phyloP scores from a whole-genome alignment of 768 basidiomycete species.

The Termitomyces sp. region DNA sequence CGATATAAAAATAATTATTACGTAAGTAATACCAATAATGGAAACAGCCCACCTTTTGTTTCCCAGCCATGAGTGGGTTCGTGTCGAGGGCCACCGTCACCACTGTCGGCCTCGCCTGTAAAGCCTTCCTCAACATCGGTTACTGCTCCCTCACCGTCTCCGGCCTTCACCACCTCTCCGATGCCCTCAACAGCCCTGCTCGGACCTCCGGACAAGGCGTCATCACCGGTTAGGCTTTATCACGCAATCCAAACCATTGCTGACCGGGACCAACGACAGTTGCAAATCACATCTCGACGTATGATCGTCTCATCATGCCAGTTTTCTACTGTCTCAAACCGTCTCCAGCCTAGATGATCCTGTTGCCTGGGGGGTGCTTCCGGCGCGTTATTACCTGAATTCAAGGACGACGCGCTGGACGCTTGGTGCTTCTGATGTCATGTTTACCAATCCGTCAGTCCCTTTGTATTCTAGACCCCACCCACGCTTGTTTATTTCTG shows the following conservation, averaged over 20 bases:
- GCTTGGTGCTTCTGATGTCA: conserved; percentile 87
- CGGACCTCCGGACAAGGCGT: conserved; percentile 55
- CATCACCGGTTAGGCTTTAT: conserved; percentile 54
- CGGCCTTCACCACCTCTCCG: conserved; percentile 60
- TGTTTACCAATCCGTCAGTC: conserved; percentile 88
- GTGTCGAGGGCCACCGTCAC: conserved; percentile 59
- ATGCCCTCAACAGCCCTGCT: conserved; percentile 49
- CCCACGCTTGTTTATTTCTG: conserved; percentile 11
- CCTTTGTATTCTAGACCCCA: conserved; percentile 6
- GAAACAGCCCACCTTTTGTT: not conserved
- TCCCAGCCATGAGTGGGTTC: conserved; percentile 31
- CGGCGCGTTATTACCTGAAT: conserved; percentile 52
- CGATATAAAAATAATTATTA: conserved; percentile 16
- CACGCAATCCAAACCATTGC: not conserved
- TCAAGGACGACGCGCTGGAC: conserved; percentile 78
- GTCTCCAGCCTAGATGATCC: conserved; percentile 73
- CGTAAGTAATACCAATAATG: conserved; percentile 11
- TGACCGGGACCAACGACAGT: conserved; percentile 39
- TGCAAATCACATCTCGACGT: conserved; percentile 94
- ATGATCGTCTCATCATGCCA: conserved; percentile 23
- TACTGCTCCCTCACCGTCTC: conserved; percentile 65
- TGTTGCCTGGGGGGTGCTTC: conserved; percentile 83
- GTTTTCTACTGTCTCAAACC: conserved; percentile 4
- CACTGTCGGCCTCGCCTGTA: conserved; percentile 71
- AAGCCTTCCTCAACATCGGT: conserved; percentile 66